These are phyloP conservation scores for Rhododendron griersonianum DNA, from an alignment of 148 eudicot genomes.

Conservation along the genomic window DNA sequence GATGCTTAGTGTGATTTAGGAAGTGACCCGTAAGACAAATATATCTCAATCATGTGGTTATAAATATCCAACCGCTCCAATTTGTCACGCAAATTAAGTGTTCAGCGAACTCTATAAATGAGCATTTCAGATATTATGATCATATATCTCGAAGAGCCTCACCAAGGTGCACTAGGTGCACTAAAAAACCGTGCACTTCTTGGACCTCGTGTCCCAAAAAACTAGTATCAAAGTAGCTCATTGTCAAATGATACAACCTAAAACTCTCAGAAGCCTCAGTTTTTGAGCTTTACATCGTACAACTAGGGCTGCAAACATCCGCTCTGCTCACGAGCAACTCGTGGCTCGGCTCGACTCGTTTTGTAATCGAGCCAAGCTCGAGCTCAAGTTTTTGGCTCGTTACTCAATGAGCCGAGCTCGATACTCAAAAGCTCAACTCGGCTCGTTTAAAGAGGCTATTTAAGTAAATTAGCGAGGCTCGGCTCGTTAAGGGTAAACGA, in stretches of 20 bases:
- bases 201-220: background rate
- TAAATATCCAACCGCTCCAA: background rate
- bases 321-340: background rate
- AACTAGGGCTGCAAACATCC: background rate
- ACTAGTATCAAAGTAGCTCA: background rate
- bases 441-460: background rate
- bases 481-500: background rate
- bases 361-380: no score
- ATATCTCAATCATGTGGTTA: background rate
- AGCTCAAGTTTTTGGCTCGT: background rate
- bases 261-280: background rate
- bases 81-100: background rate
- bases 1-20: background rate
- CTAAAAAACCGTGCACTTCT: background rate
- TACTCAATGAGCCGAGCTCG: background rate
- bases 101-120: background rate
- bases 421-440: background rate
- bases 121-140: background rate
- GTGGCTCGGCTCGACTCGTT: background rate
- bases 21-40: background rate
- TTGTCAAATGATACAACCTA: background rate
- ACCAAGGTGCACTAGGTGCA: background rate
- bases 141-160: background rate
- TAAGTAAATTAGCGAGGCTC: background rate
- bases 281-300: background rate